Conservation (phyloP, 768 basidiomycete genomes). For the Lactarius deliciosus region DNA sequence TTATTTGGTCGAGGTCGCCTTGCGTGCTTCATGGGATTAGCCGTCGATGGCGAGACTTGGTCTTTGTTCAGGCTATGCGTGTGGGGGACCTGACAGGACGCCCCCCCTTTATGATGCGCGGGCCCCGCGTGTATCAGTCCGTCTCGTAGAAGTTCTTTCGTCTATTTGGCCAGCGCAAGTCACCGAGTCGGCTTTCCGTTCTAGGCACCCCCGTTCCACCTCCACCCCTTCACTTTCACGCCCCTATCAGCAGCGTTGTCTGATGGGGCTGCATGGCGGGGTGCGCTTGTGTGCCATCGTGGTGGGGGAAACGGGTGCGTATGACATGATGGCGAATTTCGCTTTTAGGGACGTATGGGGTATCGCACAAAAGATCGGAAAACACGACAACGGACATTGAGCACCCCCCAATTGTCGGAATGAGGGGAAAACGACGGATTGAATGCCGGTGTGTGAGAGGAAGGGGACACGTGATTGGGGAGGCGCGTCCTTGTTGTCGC, state of each 20-base stretch:
- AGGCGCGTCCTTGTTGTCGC: slow-evolving; percentile 7
- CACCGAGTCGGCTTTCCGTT: slow-evolving; percentile 10
- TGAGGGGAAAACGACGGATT: not conserved
- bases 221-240: slow-evolving; percentile 14
- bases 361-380: not conserved
- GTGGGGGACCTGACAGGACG: not conserved
- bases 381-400: not conserved
- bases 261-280: slow-evolving; percentile 5
- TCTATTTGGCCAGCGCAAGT: slow-evolving; percentile 4
- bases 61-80: slow-evolving; percentile 11
- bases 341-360: not conserved
- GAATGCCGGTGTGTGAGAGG: not conserved
- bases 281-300: slow-evolving; percentile 5
- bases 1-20: not conserved
- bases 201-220: not conserved
- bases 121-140: slow-evolving; percentile 10
- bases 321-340: slow-evolving; percentile 18
- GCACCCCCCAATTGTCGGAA: not conserved
- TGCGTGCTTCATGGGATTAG: slow-evolving; percentile 12
- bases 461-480: slow-evolving; percentile 3
- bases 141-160: not conserved
- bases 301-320: slow-evolving; percentile 15
- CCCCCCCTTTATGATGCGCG: slow-evolving; percentile 15
- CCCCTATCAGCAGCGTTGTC: slow-evolving; percentile 21
- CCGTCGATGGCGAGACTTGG: slow-evolving; percentile 18